Percentiles rank a stretch among this genome's conserved stretches.
Evolutionary conservation across 768 basidiomycete genomes (phyloP).

Genomic region (Mrakia hoshinonis): DNA sequence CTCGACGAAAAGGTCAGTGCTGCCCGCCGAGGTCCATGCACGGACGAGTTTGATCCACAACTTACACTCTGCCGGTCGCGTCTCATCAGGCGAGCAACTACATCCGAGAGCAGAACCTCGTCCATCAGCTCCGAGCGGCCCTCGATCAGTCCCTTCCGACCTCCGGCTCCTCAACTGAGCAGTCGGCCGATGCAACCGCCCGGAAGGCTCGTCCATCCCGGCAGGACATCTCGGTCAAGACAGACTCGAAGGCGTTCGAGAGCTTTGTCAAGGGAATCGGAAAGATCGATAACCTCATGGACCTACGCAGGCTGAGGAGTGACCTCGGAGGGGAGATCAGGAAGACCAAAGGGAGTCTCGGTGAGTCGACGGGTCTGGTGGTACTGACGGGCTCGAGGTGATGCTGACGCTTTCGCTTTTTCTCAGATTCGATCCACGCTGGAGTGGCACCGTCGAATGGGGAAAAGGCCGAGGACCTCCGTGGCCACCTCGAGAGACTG

Average conservation of each 20-base stretch:
- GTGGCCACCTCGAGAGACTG: constrained; percentile 26
- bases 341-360: constrained; percentile 52
- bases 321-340: constrained; percentile 88
- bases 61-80: background rate
- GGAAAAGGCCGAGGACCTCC: constrained; percentile 18
- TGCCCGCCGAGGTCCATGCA: too few species aligned
- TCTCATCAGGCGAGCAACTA: constrained; percentile 53
- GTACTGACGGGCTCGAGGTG: background rate
- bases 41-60: too few species aligned
- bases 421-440: constrained; percentile 1
- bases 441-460: background rate
- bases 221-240: constrained; percentile 61
- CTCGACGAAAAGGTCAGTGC: constrained; percentile 80
- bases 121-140: constrained; percentile 34
- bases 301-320: constrained; percentile 81
- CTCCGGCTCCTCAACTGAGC: constrained; percentile 29
- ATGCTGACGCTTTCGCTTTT: background rate
- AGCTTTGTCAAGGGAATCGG: constrained; percentile 79
- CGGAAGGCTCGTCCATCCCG: background rate
- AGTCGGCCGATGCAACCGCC: background rate
- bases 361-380: background rate
- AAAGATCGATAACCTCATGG: constrained; percentile 69
- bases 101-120: constrained; percentile 54
- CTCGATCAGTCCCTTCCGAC: constrained; percentile 32
- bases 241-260: constrained; percentile 75